phyloP scores from a whole-genome alignment of 2,329 filamentous ascomycete genomes.

The Aspergillus unguis region DNA sequence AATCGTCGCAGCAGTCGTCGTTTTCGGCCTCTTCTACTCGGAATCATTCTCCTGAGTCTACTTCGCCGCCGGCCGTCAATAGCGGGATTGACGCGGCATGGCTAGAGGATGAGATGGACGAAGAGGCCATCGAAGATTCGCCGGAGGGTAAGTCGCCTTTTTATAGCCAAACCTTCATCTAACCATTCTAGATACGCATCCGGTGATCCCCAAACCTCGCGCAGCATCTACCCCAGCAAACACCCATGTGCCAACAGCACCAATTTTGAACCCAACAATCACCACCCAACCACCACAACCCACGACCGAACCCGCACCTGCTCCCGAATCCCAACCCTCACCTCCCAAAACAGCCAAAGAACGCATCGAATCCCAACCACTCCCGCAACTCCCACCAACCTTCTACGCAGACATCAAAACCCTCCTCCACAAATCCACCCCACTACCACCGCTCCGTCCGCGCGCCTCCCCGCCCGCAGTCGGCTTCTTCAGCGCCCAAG shows the following conservation, averaged over 20 bases:
- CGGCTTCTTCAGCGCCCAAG: constrained; percentile 17
- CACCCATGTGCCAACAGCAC: neutral
- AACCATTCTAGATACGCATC: neutral
- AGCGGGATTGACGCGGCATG: neutral
- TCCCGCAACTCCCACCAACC: constrained; percentile 2
- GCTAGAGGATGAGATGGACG: neutral
- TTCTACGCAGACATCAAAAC: constrained; percentile 15
- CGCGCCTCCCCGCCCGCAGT: constrained; percentile 11
- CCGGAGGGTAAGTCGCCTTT: constrained; percentile 1
- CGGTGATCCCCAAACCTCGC: neutral
- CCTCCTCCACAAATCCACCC: constrained; percentile 13
- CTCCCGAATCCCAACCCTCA: no score
- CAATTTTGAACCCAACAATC: neutral
- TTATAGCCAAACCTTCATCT: neutral
- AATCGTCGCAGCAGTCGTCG: constrained; percentile 34
- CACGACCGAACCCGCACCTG: no score
- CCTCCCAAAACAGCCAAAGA: neutral
- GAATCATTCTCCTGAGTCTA: constrained; percentile 11
- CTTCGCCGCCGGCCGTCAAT: neutral
- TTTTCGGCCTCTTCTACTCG: constrained; percentile 19
- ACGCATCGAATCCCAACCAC: neutral
- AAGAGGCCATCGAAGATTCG: neutral
- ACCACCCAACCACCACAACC: no score
- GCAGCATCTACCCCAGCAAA: no score
- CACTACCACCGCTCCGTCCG: constrained; percentile 4